These are phyloP conservation scores for Aspergillus tamarii DNA, from an alignment of 2,329 filamentous ascomycete genomes.

Conservation along the genomic window DNA sequence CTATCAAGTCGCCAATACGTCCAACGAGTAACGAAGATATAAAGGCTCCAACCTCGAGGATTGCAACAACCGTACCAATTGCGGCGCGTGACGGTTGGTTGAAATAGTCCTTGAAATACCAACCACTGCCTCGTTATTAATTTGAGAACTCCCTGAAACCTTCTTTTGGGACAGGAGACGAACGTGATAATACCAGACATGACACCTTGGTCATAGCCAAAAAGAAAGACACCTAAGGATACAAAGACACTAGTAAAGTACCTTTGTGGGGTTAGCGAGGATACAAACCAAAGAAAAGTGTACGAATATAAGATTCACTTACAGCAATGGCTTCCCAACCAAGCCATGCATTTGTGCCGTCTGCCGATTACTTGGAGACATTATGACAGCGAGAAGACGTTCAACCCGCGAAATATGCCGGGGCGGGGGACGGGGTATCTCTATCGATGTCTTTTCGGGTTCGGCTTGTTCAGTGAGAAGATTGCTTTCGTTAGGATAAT, in stretches of 20 bases:
- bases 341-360: slow-evolving; percentile 81
- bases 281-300: slow-evolving; percentile 9
- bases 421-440: slow-evolving; percentile 70
- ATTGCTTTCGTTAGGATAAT: slow-evolving; percentile 60
- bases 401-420: slow-evolving; percentile 68
- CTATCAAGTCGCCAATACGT: slow-evolving; percentile 87
- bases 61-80: slow-evolving; percentile 96
- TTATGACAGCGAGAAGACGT: slow-evolving; percentile 76
- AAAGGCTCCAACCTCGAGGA: slow-evolving; percentile 90
- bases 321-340: slow-evolving; percentile 94
- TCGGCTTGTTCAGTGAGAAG: slow-evolving; percentile 45
- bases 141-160: neutral
- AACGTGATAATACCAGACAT: slow-evolving; percentile 73
- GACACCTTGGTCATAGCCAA: slow-evolving; percentile 68
- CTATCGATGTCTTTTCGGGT: slow-evolving; percentile 58
- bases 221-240: slow-evolving; percentile 66
- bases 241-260: slow-evolving; percentile 89
- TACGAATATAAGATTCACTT: slow-evolving; percentile 41
- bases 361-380: slow-evolving; percentile 73
- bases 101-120: slow-evolving; percentile 90
- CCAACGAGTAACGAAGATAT: slow-evolving; percentile 86
- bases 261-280: slow-evolving; percentile 52
- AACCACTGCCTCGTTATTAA: slow-evolving; percentile 61
- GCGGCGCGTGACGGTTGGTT: slow-evolving; percentile 82
- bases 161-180: slow-evolving; percentile 25